A percentile compares a stretch with the other conserved stretches of the same genome.
phyloP scores from a whole-genome alignment of 257 asterid species.

The Echites panduratus region DNA sequence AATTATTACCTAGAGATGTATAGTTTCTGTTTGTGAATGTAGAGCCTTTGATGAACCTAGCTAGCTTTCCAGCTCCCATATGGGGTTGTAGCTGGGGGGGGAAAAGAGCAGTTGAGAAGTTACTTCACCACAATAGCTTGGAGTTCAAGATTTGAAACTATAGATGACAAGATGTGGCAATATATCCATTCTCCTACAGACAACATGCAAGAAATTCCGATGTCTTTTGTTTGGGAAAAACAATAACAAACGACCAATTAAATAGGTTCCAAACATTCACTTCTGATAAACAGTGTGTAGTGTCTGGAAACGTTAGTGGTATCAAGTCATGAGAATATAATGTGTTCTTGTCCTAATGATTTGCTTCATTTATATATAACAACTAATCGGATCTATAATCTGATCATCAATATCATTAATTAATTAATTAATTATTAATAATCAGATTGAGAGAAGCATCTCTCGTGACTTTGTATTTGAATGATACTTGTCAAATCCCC shows the following conservation, averaged over 20 bases:
- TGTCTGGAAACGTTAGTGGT: not conserved
- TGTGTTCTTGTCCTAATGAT: not conserved
- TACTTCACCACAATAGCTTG: conserved; percentile 4
- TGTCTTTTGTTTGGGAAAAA: not conserved
- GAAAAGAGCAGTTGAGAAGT: not conserved
- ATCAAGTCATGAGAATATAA: not conserved
- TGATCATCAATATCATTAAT: not conserved
- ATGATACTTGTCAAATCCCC: not conserved
- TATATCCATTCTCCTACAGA: not conserved
- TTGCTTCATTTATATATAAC: not conserved
- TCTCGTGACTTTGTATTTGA: not conserved
- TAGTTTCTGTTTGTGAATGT: not conserved
- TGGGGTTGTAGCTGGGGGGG: not conserved
- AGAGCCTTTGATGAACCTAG: not conserved
- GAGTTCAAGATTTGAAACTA: conserved; percentile 8
- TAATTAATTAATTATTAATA: not conserved
- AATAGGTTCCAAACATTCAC: not conserved
- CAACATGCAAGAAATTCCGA: conserved; percentile 8
- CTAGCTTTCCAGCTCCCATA: not conserved
- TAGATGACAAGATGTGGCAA: conserved; percentile 9
- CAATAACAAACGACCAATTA: not conserved
- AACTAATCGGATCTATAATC: not conserved
- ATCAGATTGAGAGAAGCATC: not conserved
- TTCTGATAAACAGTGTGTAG: not conserved
- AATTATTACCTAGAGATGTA: not conserved